Conservation (phyloP, 345 rosid genomes). For the Bruguiera sexangula region DNA sequence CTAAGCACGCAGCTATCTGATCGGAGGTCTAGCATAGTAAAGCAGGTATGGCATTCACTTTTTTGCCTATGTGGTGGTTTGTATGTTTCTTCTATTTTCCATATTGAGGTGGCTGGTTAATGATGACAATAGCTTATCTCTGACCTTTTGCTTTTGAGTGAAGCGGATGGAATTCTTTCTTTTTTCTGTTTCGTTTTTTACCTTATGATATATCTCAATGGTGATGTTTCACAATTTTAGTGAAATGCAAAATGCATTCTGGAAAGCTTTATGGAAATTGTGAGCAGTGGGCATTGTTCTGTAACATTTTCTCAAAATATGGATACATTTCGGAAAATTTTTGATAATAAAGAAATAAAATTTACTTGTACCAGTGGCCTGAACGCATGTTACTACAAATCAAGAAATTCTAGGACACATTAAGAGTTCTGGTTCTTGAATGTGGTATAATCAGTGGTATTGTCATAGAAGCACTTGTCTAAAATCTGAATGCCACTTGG, state of each 20-base stretch:
- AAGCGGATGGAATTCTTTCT: not conserved
- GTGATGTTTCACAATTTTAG: not conserved
- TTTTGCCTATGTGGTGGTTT: slow-evolving; percentile 4
- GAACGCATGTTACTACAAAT: too few relatives aligned
- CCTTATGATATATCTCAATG: not conserved
- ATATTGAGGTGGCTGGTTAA: not conserved
- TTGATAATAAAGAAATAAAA: too few relatives aligned
- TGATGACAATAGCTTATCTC: not conserved
- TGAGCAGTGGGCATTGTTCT: not conserved
- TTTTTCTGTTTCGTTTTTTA: not conserved
- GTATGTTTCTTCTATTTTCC: not conserved
- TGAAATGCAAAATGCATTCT: not conserved
- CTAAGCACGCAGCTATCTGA: slow-evolving; percentile 81
- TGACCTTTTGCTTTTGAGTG: not conserved
- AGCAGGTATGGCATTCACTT: slow-evolving; percentile 56
- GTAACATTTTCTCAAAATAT: too few relatives aligned
- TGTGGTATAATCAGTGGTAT: not conserved
- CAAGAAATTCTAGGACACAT: not conserved
- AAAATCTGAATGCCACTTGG: not conserved
- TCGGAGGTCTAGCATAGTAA: slow-evolving; percentile 92
- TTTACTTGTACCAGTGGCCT: too few relatives aligned
- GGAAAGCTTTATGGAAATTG: not conserved
- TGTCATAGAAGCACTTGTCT: not conserved
- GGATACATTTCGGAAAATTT: too few relatives aligned
- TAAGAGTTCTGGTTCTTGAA: not conserved